These are phyloP conservation scores for Hymenoscyphus occultus DNA, from an alignment of 2,329 filamentous ascomycete species.

Conservation along the genomic window DNA sequence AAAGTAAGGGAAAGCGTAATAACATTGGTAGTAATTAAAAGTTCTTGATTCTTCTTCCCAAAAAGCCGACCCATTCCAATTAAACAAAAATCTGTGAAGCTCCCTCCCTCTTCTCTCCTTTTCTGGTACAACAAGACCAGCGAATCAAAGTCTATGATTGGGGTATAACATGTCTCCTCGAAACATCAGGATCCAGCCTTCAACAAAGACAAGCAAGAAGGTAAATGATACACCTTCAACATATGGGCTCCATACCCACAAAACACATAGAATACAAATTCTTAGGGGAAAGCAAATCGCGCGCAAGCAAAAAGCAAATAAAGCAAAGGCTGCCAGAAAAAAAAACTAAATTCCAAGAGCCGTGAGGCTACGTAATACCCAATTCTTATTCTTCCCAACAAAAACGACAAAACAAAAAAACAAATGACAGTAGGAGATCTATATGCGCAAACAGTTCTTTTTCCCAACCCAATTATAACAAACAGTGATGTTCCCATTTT, in stretches of 20 bases:
- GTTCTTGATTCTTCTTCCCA: not conserved
- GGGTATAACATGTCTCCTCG: constrained; percentile 5
- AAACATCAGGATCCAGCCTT: constrained; percentile 2
- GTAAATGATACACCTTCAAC: constrained; percentile 1
- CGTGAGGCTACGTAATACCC: constrained; percentile 20
- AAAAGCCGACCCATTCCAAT: not conserved
- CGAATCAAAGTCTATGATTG: constrained; percentile 1
- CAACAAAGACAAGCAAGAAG: constrained; percentile 6
- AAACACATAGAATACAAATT: constrained; percentile 8
- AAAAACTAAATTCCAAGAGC: constrained; percentile 12
- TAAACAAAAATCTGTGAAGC: constrained; percentile 1
- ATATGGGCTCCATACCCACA: not conserved
- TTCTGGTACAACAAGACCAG: not conserved
- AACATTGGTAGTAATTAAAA: not conserved
- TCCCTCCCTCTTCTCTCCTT: not conserved
- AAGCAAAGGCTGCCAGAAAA: constrained; percentile 10
- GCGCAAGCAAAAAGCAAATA: constrained; percentile 7
- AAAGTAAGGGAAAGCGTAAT: not conserved
- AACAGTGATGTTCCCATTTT: constrained; percentile 22
- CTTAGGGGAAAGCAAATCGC: not conserved
- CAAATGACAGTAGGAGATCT: constrained; percentile 26
- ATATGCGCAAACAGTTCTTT: constrained; percentile 26
- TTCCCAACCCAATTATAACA: constrained; percentile 20
- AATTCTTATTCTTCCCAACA: constrained; percentile 14
- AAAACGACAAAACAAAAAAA: constrained; percentile 14